These are phyloP conservation scores for Physcomitrellopsis africana DNA, from an alignment of 225 moss, liverwort and hornwort species.

Conservation along the genomic window DNA sequence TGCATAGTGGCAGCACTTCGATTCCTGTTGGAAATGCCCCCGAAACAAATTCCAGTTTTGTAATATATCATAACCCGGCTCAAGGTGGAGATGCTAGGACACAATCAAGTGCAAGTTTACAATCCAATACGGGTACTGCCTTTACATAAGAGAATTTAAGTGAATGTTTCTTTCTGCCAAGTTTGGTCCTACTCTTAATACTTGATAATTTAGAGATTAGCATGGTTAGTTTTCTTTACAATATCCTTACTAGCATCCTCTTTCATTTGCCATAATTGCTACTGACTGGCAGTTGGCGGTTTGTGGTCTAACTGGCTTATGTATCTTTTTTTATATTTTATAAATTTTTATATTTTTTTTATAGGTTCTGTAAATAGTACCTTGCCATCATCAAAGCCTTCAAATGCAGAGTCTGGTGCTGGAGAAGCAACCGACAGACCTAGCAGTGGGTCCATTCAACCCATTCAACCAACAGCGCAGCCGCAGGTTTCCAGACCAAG, in stretches of 20 bases:
- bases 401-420: conserved; percentile 37
- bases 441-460: conserved; percentile 40
- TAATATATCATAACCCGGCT: conserved; percentile 52
- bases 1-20: conserved; percentile 55
- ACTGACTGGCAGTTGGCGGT: conserved; percentile 10
- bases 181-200: not conserved
- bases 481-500: conserved; percentile 52
- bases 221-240: not conserved
- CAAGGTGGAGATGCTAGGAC: conserved; percentile 51
- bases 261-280: not conserved
- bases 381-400: conserved; percentile 40
- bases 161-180: conserved; percentile 4
- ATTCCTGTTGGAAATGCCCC: conserved; percentile 52
- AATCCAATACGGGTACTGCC: conserved; percentile 45
- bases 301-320: conserved; percentile 21
- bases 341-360: no score
- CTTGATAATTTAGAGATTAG: conserved; percentile 6
- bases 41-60: conserved; percentile 58
- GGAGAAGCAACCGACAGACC: conserved; percentile 48
- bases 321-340: not conserved
- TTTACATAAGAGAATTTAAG: not conserved
- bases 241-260: not conserved
- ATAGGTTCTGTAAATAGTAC: conserved; percentile 43
- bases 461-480: conserved; percentile 53
- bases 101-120: conserved; percentile 43